A percentile compares a stretch with the other conserved stretches of the same genome.
Conservation (phyloP, 2,329 filamentous ascomycete genomes). For the Albifimbria verrucaria region DNA sequence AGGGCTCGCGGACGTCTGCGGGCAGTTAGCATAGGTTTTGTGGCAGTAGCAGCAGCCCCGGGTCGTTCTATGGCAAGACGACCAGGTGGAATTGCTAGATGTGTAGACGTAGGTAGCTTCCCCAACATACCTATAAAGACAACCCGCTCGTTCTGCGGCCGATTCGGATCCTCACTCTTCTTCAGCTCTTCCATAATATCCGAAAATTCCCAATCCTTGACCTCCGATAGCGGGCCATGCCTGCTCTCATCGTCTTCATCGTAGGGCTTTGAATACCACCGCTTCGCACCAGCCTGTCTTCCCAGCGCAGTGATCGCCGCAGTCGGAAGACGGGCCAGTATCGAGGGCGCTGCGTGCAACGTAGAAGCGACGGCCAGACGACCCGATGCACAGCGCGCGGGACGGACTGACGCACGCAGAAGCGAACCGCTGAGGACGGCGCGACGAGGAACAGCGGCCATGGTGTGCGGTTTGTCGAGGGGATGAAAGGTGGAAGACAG, state of each 20-base stretch:
- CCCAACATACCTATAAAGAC: constrained; percentile 45
- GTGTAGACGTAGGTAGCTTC: background rate
- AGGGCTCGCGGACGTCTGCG: constrained; percentile 68
- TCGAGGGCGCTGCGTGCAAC: too few species aligned
- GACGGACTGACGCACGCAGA: background rate
- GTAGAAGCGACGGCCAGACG: background rate
- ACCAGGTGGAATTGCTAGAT: background rate
- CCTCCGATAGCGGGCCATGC: constrained; percentile 14
- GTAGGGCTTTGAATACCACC: background rate
- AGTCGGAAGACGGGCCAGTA: too few species aligned
- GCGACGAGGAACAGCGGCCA: background rate
- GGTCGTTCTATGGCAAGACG: background rate
- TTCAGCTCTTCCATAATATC: constrained; percentile 40
- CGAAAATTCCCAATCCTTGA: constrained; percentile 46
- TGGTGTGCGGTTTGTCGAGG: background rate
- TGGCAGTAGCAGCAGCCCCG: background rate
- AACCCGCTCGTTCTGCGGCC: constrained; percentile 20
- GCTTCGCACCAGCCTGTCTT: too few species aligned
- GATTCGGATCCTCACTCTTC: constrained; percentile 17
- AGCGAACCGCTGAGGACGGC: background rate
- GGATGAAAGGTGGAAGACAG: background rate
- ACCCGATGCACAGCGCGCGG: background rate
- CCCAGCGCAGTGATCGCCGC: too few species aligned
- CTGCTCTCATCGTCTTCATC: constrained; percentile 10
- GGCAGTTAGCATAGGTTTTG: background rate